Percentiles rank a stretch among this genome's conserved stretches.
Conservation (phyloP, 805 yeast genomes). For the Metschnikowia kunwiensis region DNA sequence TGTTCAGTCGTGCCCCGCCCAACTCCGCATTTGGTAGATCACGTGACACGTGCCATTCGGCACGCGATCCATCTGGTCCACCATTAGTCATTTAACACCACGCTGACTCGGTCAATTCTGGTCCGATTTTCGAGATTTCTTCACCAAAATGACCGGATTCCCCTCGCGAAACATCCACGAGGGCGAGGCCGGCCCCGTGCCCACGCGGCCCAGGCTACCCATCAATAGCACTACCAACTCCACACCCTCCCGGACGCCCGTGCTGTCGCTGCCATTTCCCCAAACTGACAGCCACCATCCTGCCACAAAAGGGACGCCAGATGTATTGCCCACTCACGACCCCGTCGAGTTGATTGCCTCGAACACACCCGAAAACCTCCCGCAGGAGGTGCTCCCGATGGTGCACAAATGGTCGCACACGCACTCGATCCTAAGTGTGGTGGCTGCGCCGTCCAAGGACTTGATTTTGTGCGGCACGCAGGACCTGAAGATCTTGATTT, state of each 20-base stretch:
- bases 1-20: too few relatives aligned
- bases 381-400: slow-evolving; percentile 17
- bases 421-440: slow-evolving; percentile 70
- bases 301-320: too few relatives aligned
- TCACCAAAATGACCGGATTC: slow-evolving; percentile 5
- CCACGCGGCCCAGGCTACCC: slow-evolving; percentile 27
- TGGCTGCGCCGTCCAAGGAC: slow-evolving; percentile 54
- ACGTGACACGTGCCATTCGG: too few relatives aligned
- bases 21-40: too few relatives aligned
- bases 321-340: too few relatives aligned
- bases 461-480: slow-evolving; percentile 88
- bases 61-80: too few relatives aligned
- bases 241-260: slow-evolving; percentile 21
- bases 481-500: slow-evolving; percentile 71
- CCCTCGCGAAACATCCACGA: slow-evolving; percentile 30
- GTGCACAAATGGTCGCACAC: slow-evolving; percentile 73
- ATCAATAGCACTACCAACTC: slow-evolving; percentile 24
- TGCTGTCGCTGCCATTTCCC: slow-evolving; percentile 22
- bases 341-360: too few relatives aligned
- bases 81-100: too few relatives aligned
- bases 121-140: background rate
- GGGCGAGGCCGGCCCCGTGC: slow-evolving; percentile 31
- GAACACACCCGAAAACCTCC: too few relatives aligned
- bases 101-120: too few relatives aligned
- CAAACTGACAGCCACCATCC: too few relatives aligned